phyloP scores from a whole-genome alignment of 495 filamentous ascomycete genomes.

The Penicillium longicatenatum region DNA sequence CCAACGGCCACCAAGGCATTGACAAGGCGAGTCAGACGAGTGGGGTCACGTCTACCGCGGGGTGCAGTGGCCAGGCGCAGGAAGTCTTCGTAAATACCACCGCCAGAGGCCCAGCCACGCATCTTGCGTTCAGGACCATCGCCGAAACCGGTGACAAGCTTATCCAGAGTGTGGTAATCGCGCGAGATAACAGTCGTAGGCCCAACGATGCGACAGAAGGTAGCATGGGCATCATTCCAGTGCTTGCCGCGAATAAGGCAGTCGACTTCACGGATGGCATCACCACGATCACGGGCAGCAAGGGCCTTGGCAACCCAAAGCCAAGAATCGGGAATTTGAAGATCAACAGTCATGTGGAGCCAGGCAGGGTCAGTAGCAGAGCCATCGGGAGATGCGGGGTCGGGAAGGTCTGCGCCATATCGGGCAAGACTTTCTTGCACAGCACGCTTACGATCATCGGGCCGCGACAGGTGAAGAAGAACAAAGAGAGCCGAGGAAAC shows the following conservation, averaged over 20 bases:
- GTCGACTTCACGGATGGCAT: constrained; percentile 67
- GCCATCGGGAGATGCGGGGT: constrained; percentile 59
- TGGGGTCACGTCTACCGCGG: constrained; percentile 37
- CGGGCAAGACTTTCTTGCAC: constrained; percentile 71
- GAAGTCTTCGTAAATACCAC: constrained; percentile 81
- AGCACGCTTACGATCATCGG: constrained; percentile 61
- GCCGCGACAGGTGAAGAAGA: constrained; percentile 71
- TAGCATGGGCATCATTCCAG: constrained; percentile 79
- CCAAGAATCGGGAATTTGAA: constrained; percentile 73
- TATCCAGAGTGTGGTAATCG: constrained; percentile 65
- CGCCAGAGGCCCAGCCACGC: constrained; percentile 71
- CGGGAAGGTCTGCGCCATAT: constrained; percentile 44
- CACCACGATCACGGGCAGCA: constrained; percentile 67
- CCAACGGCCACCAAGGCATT: constrained; percentile 65
- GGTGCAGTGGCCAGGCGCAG: constrained; percentile 56
- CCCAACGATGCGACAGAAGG: constrained; percentile 75
- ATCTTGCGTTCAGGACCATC: constrained; percentile 51
- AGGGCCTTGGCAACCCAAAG: constrained; percentile 87
- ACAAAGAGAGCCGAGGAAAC: constrained; percentile 73
- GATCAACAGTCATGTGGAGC: constrained; percentile 56
- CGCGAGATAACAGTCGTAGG: constrained; percentile 77
- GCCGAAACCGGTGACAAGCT: constrained; percentile 67
- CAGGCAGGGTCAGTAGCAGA: constrained; percentile 45
- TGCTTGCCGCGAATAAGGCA: constrained; percentile 75
- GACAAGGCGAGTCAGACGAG: constrained; percentile 59